Evolutionary conservation across 495 filamentous ascomycete species (phyloP), one percentile per base, ranked within the genome.

Genomic region (Aspergillus nanangensis): DNA sequence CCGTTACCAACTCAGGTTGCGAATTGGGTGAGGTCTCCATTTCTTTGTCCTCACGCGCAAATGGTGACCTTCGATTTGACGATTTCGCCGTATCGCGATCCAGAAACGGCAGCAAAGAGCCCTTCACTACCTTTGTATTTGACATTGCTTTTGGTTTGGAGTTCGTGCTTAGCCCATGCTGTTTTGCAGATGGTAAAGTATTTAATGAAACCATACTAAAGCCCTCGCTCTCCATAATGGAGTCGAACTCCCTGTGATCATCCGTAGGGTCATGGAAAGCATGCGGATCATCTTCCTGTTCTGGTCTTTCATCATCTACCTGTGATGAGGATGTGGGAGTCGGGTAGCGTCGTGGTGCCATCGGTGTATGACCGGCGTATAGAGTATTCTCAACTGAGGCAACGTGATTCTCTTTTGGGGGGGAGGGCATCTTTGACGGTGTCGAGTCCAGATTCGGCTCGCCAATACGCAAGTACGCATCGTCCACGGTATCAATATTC

Each of bases 141-240:
- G 22, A 44, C n/a, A 35, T 41, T 2, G 53, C 35, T 31, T 61
- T 56, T 4, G 55, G 34, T 24, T 57, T 21, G 20, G 22, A 44
- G 19, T 21, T 52, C 10, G 55, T 57, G 4, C 50, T 60, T 8
- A 73, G 33, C 0, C 58, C 64, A 44, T 63, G 60, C 35, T 69
- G 66, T 44, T 66, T 66, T 14, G 62, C 65, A 4, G 74, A 78
- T 21, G 72, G 67, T 25, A 80, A 56, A 8, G 77, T 75, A 22
- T 78, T 71, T 38, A 80, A 55, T 3, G 75, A 78, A 3, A 81
- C 69, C 77, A 81, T 81, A 25, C 72, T 81, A 43, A 81, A 80
- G 1, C 74, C 77, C 55, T 81, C 77, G 41, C 77, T 79, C 51
- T 81, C 77, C 52, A 81, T 72, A 25, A 80, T 77, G 1, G 77